Base-by-base conservation (phyloP, 352 stramenopile species). In the Chrysophaeum taylorii region DNA sequence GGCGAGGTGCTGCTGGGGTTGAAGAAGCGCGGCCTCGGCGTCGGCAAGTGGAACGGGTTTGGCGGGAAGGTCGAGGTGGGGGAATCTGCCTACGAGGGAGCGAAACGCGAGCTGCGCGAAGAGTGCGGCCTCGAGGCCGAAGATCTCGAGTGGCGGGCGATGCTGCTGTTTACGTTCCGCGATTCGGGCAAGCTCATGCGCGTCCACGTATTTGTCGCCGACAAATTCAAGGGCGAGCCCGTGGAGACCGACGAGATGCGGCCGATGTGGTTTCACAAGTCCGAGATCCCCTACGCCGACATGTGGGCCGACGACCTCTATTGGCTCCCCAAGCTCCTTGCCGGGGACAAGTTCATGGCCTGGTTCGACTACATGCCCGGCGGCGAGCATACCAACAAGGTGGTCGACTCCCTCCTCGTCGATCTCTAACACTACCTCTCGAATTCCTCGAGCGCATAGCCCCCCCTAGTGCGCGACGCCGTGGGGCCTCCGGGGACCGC, bases 11-110 rank as follows among this genome's bases (percentile, higher is more conserved):
- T 92, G 36, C 76, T 92, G 25, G 88, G 88, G 0, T 77, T 91
- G 75, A 95, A 95, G 75, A 93, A 94, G 73, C 83, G 87, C 41
- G 89, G 89, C 39, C 92, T 94, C 64, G 88, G 89, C 21, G 38
- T 77, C 52, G 87, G 21, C 37, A 62, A 57, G 37, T 57, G 4
- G 21, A 64, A 53, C 42, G 75, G 89, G 36, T 94, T 94, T 71
- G 89, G 89, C 4, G 88, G 89, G 5, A 95, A 95, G 75, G 82
- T 95, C 25, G 86, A 94, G 66, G 7, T 71, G 4, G 76, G 75
- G 25, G 89, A 95, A 64, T 81, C 73, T 2, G 48, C 77, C 23
- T 38, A 75, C 42, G 48, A 76, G 38, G 72, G 60, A 38, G 78
- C 80, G n/a, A 66, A 72, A 42, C 69, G 76, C 37, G 80, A 85